These are phyloP conservation scores for Fusarium devonianum DNA, from an alignment of 2,329 filamentous ascomycete genomes.

Conservation along the genomic window DNA sequence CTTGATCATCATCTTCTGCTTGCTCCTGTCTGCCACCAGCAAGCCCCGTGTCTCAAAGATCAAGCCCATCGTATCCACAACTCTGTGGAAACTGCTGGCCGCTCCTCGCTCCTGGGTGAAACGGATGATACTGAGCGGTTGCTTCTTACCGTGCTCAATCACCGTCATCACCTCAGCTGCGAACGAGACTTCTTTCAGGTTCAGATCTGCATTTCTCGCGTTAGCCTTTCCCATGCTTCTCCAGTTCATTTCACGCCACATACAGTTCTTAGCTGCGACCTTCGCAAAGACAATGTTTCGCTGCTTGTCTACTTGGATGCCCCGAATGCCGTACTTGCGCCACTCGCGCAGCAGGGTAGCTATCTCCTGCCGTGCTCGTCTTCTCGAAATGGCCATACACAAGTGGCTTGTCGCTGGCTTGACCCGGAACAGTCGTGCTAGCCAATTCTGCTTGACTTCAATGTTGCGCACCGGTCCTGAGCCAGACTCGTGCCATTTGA, in stretches of 20 bases:
- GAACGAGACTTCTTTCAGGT: conserved; percentile 87
- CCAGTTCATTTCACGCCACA: conserved; percentile 45
- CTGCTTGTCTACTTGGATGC: conserved; percentile 80
- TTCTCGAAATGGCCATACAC: conserved; percentile 74
- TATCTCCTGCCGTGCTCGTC: conserved; percentile 78
- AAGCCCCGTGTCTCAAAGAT: conserved; percentile 71
- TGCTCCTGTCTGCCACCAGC: conserved; percentile 71
- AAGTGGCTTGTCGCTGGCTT: conserved; percentile 81
- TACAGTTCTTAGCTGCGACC: conserved; percentile 80
- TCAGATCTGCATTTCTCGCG: conserved; percentile 64
- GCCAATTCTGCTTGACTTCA: conserved; percentile 81
- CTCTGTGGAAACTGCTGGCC: conserved; percentile 84
- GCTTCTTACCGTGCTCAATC: conserved; percentile 81
- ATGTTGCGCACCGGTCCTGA: conserved; percentile 59
- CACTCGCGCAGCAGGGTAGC: conserved; percentile 78
- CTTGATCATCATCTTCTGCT: conserved; percentile 77
- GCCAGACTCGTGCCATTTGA: conserved; percentile 47
- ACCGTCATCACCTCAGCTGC: conserved; percentile 88
- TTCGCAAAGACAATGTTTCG: conserved; percentile 81
- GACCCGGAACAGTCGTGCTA: conserved; percentile 86
- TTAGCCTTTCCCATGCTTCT: conserved; percentile 29
- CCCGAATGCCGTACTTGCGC: conserved; percentile 80
- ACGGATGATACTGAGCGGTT: conserved; percentile 79
- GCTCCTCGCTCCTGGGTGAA: conserved; percentile 93
- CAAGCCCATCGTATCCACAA: conserved; percentile 77